Evolutionary conservation across 176 grass and related monocot species (phyloP).

Genomic region (Hsuehochloa calcarea): DNA sequence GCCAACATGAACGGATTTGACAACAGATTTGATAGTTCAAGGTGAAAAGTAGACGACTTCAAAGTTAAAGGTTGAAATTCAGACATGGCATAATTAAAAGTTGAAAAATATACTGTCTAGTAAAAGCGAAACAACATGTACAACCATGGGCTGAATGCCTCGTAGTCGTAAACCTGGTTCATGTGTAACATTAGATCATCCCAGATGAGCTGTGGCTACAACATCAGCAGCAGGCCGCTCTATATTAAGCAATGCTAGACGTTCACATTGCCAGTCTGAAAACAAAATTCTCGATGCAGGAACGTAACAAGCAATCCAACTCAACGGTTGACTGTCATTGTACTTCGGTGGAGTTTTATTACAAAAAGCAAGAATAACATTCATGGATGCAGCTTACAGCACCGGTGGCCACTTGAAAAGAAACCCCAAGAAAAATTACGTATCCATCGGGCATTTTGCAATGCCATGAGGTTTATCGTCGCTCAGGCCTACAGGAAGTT

Average conservation of each 20-base stretch:
- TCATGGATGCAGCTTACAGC: constrained; percentile 41
- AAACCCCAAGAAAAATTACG: constrained; percentile 17
- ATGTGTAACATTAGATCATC: constrained; percentile 17
- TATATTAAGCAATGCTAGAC: not conserved
- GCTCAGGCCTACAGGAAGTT: constrained; percentile 56
- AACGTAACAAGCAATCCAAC: constrained; percentile 28
- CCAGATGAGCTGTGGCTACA: not conserved
- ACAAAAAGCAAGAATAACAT: constrained; percentile 35
- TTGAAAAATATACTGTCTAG: not conserved
- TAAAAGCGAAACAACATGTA: not conserved
- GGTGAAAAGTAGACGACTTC: too few species aligned
- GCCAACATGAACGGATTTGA: too few species aligned
- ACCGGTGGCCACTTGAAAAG: constrained; percentile 19
- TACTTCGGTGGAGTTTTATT: constrained; percentile 57
- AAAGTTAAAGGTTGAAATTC: too few species aligned
- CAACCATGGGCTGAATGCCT: not conserved
- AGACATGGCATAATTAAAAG: too few species aligned
- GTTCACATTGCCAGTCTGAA: not conserved
- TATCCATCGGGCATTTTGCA: not conserved
- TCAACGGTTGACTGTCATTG: constrained; percentile 18
- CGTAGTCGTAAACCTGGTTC: not conserved
- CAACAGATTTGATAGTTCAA: too few species aligned
- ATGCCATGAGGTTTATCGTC: constrained; percentile 13
- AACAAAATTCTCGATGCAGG: not conserved
- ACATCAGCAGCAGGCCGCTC: not conserved